These are phyloP conservation scores for Colletotrichum sp. DNA, from an alignment of 2,329 filamentous ascomycete species.

Conservation along the genomic window DNA sequence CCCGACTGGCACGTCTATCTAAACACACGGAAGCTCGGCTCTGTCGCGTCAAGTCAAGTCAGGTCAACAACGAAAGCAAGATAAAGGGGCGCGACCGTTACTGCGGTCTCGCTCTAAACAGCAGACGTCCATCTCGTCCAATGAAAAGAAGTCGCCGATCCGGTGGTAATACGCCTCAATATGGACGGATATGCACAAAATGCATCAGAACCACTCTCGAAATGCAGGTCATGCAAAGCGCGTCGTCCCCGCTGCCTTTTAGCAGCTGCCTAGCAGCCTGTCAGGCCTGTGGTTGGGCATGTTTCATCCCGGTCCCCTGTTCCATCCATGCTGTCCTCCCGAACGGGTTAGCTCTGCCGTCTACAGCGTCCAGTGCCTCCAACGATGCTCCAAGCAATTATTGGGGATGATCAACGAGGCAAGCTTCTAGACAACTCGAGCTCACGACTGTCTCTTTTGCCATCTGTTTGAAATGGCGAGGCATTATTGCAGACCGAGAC, in stretches of 20 bases:
- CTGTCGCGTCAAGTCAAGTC: not conserved
- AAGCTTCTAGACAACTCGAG: not conserved
- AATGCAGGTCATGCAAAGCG: constrained; percentile 15
- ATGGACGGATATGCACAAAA: constrained; percentile 1
- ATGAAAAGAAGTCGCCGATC: not conserved
- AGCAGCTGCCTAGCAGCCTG: not conserved
- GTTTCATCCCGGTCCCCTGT: constrained; percentile 1
- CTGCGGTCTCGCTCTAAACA: not conserved
- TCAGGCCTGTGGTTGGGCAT: constrained; percentile 1
- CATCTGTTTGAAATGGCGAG: not conserved
- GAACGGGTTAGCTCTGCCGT: constrained; percentile 5
- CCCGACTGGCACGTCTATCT: not conserved
- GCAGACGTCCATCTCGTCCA: not conserved
- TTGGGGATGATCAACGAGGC: not conserved
- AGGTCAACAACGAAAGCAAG: not conserved
- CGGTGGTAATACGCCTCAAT: not conserved
- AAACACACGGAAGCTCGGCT: not conserved
- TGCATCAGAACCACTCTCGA: not conserved
- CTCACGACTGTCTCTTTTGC: not conserved
- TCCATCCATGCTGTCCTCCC: not conserved
- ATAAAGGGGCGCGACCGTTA: not conserved
- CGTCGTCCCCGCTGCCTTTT: not conserved
- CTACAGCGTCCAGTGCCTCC: not conserved
- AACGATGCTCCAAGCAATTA: not conserved
- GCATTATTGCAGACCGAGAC: not conserved